Conservation (phyloP, 1,139 yeast genomes). For the Taphrina deformans region DNA sequence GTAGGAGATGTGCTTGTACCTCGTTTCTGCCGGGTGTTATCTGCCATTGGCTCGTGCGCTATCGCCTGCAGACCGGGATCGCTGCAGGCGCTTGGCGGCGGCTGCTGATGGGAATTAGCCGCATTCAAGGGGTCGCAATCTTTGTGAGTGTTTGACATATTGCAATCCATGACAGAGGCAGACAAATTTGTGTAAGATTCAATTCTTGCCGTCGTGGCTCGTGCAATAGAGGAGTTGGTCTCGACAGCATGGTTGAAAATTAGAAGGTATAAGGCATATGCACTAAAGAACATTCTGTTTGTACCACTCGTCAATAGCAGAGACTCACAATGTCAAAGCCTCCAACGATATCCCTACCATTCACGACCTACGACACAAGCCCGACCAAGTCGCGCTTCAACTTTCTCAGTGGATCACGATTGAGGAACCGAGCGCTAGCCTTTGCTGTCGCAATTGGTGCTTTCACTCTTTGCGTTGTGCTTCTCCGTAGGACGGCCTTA, state of each 20-base stretch:
- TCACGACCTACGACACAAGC: constrained; percentile 7
- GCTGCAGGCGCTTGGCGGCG: background rate
- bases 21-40: no score
- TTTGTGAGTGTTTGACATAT: background rate
- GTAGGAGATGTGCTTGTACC: no score
- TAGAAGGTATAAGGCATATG: no score
- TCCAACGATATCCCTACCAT: constrained; percentile 28
- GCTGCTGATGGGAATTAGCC: background rate
- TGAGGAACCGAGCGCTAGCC: constrained; percentile 20
- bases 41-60: no score
- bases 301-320: no score
- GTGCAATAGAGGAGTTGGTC: background rate
- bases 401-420: constrained; percentile 13
- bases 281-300: no score
- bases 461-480: background rate
- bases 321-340: constrained; percentile 26
- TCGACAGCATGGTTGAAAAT: no score
- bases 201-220: background rate
- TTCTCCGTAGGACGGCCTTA: background rate
- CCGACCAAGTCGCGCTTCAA: background rate
- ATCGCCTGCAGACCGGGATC: background rate
- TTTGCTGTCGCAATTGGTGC: background rate
- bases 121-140: background rate
- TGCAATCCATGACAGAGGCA: background rate
- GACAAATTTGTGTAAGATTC: background rate